Base-by-base conservation (phyloP, 768 basidiomycete genomes). In the Agrocybe pediades region DNA sequence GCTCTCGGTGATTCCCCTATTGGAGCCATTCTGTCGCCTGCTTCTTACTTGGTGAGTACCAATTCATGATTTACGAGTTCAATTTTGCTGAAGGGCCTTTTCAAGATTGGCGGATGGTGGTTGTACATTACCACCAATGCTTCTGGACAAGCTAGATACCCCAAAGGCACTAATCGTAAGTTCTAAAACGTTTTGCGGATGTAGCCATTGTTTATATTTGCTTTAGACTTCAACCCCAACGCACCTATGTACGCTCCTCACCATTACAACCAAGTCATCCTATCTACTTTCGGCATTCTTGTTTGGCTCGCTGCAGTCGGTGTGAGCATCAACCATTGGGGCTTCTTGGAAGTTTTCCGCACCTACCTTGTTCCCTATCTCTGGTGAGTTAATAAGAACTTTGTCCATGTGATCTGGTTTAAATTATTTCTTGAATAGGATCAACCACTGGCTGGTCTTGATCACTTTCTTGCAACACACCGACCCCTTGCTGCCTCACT, bases 401-500 rank as follows among this genome's bases (percentile, higher is more conserved):
- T 54, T 26, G 16, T 41, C n/a, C 39, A 23, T 17, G 6, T 39
- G 29, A 3, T 56, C 41, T 20, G 41, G 36, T 41, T n/a, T n/a
- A 15, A 17, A 13, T 25, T 2, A 45, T 19, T 41, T 46, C 2
- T 19, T 45, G 9, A 39, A 40, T 49, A 87, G 83, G 86, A 85
- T 88, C 49, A 92, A 92, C 78, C 92, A 94, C 79, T 97, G 95
- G 95, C 81, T 98, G 49, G 92, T 98, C 53, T 65, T 94, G 63
- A 97, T 98, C 76, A 97, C 95, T 17, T 98, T 93, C 88, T 80
- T 98, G 46, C 96, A 99, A 76, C 96, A 99, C 78, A 98, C 96
- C 63, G 96, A 98, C 74, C 93, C 95, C 17, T 70, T 89, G 42
- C 83, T 98, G 41, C 95, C 95, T 45, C 96, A 98, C 74, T 98